Base-by-base conservation (phyloP, 257 asterid genomes). In the Petunia axillaris region DNA sequence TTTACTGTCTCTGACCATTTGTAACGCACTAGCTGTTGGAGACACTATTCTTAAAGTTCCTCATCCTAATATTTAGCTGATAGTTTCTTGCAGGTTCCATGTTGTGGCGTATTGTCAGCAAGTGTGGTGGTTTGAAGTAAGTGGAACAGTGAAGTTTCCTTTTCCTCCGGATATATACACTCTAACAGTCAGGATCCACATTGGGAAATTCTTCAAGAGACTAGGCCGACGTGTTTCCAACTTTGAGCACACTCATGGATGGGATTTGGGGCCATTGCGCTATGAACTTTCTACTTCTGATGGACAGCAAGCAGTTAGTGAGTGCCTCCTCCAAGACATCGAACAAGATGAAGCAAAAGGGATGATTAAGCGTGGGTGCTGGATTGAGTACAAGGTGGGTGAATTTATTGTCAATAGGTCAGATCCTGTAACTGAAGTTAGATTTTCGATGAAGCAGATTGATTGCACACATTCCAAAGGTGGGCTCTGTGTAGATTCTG, bases 381-480 rank as follows among this genome's bases (percentile, higher is more conserved):
- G 99, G 99, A 85, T 96, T 64, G 94, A 94, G 63, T 94, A 92
- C 89, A 93, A 87, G 88, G 99, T 91, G 4, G 99, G 98, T 4
- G 95, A 96, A 67, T 96, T 96, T 48, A 80, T 86, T 9, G 97
- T 94, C 44, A 80, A 71, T 8, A 90, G 87, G 48, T 86, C 97
- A 40, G 89, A 91, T 75, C 87, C 90, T 2, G 87, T 79, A n/a
- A 92, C 91, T 7, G 98, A 94, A 83, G 93, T 96, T 65, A 88
- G 80, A 81, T 92, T 94, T 74, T 96, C 98, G 1, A 94, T 96
- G 99, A 96, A 94, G 82, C 98, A 96, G 80, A 96, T 96, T 0
- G 99, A 96, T 84, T 94, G 99, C 84, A 94, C 98, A 2, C 98
- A 96, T 87, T 94, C 99, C 50, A 96, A 96, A 87, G 98, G 99